phyloP scores from a whole-genome alignment of 176 grass and related monocot genomes.

The Coix lacrymajobi region DNA sequence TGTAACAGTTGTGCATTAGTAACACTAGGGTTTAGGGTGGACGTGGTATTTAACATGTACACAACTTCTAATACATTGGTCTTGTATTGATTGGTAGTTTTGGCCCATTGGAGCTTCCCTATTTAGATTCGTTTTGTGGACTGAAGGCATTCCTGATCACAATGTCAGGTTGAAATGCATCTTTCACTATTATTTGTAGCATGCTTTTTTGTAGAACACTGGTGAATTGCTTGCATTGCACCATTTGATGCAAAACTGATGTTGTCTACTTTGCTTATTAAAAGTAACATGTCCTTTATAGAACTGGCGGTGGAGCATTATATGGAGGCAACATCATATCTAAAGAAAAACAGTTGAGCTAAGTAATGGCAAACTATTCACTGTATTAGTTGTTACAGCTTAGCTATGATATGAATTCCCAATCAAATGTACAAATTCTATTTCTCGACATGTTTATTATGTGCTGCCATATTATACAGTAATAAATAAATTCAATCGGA shows the following conservation, averaged over 20 bases:
- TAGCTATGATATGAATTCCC: background rate
- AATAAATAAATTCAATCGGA: background rate
- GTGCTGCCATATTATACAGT: too few species aligned
- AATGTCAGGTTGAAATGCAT: background rate
- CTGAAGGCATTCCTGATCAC: slow-evolving; percentile 8
- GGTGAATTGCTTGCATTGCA: background rate
- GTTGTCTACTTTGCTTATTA: background rate
- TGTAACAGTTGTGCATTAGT: slow-evolving; percentile 41
- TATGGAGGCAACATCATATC: background rate
- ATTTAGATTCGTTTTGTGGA: background rate
- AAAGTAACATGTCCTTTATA: background rate
- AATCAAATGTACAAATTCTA: background rate
- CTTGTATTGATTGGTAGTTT: slow-evolving; percentile 7
- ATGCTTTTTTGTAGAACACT: background rate
- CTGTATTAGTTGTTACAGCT: background rate
- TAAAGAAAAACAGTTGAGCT: background rate
- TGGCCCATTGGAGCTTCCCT: background rate
- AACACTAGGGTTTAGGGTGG: slow-evolving; percentile 21
- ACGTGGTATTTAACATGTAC: background rate
- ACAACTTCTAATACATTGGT: background rate
- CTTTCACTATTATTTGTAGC: background rate
- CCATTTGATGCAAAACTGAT: background rate
- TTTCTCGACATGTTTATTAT: background rate
- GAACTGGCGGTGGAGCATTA: background rate
- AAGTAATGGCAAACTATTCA: background rate